These are phyloP conservation scores for Lolium rigidum DNA, from an alignment of 176 grass and related monocot species.

Conservation along the genomic window DNA sequence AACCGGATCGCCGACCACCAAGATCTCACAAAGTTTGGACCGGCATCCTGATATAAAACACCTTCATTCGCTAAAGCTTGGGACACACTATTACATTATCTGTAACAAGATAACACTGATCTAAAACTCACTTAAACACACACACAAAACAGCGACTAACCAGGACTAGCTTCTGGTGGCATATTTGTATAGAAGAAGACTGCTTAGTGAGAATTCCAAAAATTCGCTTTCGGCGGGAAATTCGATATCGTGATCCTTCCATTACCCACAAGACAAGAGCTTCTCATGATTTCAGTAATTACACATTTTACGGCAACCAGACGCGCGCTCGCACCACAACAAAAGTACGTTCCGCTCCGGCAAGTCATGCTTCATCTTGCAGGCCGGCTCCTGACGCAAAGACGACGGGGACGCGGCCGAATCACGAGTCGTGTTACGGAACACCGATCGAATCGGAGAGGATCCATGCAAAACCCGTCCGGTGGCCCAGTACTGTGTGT, in stretches of 20 bases:
- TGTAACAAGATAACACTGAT: no score
- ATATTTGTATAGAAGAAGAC: no score
- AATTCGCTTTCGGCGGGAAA: no score
- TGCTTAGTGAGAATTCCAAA: no score
- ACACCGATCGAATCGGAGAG: background rate
- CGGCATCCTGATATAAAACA: no score
- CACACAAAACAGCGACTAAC: no score
- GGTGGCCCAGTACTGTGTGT: background rate
- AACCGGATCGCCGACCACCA: no score
- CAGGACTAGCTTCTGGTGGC: no score
- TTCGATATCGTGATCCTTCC: background rate
- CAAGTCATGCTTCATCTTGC: background rate
- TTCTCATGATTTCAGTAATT: background rate
- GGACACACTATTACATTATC: no score
- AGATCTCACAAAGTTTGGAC: no score
- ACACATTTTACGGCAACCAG: background rate
- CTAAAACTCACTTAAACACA: no score
- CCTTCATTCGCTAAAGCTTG: no score
- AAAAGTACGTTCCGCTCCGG: constrained; percentile 1
- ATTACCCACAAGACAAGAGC: background rate
- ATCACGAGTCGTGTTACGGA: background rate
- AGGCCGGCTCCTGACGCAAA: background rate
- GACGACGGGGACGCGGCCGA: background rate
- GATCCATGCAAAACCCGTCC: constrained; percentile 4
- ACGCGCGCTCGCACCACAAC: background rate